phyloP scores from a whole-genome alignment of 495 filamentous ascomycete species.

The Margaritispora aquatica region DNA sequence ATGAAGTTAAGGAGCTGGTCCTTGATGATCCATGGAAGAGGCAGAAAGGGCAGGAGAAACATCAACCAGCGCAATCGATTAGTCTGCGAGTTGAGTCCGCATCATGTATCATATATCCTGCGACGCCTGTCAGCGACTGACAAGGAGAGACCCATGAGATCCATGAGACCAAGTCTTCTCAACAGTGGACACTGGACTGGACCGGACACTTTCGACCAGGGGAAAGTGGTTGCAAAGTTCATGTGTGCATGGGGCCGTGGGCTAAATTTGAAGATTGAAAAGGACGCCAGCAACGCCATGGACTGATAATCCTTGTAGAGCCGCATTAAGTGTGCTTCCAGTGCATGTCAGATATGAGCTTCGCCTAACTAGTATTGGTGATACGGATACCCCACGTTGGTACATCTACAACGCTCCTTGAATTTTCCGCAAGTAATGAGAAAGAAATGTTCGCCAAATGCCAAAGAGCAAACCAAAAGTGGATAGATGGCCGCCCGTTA shows the following conservation, averaged over 20 bases:
- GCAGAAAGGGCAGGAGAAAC: background rate
- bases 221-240: too few species aligned
- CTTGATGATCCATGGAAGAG: conserved; percentile 3
- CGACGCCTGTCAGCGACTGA: conserved; percentile 16
- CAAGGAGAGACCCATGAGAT: conserved; percentile 19
- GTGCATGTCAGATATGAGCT: too few species aligned
- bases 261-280: conserved; percentile 18
- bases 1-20: background rate
- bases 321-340: conserved; percentile 17
- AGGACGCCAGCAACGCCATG: background rate
- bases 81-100: conserved; percentile 10
- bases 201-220: too few species aligned
- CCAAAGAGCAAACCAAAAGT: too few species aligned
- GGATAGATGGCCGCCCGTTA: background rate
- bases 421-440: conserved; percentile 15
- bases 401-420: too few species aligned
- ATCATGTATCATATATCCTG: conserved; percentile 24
- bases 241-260: conserved; percentile 3
- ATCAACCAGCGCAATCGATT: conserved; percentile 7
- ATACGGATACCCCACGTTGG: background rate
- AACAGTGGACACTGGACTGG: conserved; percentile 1
- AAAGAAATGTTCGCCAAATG: background rate
- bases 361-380: background rate
- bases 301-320: conserved; percentile 18
- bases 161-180: too few species aligned